Base-by-base conservation (phyloP, 1,139 yeast species). In the Kurtzmaniella natalensis region DNA sequence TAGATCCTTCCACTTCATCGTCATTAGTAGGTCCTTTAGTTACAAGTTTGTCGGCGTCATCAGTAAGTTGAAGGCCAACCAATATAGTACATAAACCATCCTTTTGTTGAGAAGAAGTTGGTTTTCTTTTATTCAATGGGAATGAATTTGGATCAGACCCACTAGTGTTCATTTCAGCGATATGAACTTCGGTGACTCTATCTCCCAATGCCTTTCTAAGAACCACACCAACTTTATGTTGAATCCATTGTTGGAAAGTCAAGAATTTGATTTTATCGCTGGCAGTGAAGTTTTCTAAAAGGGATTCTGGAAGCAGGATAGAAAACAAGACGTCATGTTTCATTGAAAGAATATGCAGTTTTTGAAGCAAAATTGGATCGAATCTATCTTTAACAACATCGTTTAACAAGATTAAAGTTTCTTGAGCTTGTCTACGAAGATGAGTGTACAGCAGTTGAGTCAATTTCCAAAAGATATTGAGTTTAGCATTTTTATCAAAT, bases 311-410 rank as follows among this genome's bases (percentile, higher is more conserved):
- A 16, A 64, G 46, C 31, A 72, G 63, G 14, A 86, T 51, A 20
- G 69, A 66, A 38, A 86, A 61, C 7, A 71, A 64, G 42, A 78
- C 53, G 60, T 89, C 97, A 48, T 72, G 85, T 42, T 80, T 78
- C 50, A 86, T 59, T 31, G 71, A 63, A 32, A 75, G 76, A 34
- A 68, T 64, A 34, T 68, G 67, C 25, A 82, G 70, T 42, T 78
- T 79, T 36, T 73, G 77, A 43, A 92, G 64, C 48, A 92, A 85
- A n/a, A 89, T 74, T n/a, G 79, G 71, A 41, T 81, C 86, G 54
- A 92, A 92, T 50, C 95, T 76, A 57, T 92, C 97, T 38, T 72
- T 76, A 4, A 85, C 84, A 19, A 80, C 81, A 51, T 92, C 96
- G 46, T 80, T 78, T 38, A 92, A 69, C 46, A 86, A 64, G 3